Conservation (phyloP, 2,329 filamentous ascomycete species). For the Colletotrichum sp. region DNA sequence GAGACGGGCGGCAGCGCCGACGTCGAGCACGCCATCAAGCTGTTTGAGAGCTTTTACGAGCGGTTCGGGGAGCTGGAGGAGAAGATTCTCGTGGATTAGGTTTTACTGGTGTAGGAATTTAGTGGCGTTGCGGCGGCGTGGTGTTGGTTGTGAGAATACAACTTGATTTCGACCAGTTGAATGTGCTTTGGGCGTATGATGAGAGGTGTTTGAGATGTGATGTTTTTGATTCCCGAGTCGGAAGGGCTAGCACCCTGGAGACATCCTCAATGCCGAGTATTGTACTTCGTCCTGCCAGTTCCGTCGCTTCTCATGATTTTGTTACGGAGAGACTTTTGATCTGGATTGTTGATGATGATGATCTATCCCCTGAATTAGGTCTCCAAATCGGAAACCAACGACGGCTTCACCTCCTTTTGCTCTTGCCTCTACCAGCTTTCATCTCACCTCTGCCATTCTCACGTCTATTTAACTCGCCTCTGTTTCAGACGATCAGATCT, state of each 20-base stretch:
- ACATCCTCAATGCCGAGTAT: neutral
- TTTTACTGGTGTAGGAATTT: neutral
- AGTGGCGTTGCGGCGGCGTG: neutral
- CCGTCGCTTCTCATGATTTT: rapidly evolving
- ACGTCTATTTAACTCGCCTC: neutral
- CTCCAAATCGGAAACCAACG: neutral
- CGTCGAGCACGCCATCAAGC: slow-evolving; percentile 80
- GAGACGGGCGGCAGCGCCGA: slow-evolving; percentile 91
- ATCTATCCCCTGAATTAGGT: neutral
- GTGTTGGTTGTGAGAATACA: neutral
- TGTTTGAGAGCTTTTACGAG: slow-evolving; percentile 88
- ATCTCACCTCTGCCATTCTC: neutral
- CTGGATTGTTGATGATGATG: neutral
- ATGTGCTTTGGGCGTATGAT: neutral
- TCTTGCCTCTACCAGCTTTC: neutral
- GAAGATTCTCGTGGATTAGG: slow-evolving; percentile 81
- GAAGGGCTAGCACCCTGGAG: no score
- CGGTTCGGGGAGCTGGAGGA: slow-evolving; percentile 82
- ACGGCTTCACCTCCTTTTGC: neutral
- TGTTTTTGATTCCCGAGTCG: no score
- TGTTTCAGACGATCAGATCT: neutral
- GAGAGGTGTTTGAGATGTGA: no score
- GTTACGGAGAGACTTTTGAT: neutral
- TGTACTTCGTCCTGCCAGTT: neutral
- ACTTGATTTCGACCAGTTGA: neutral